These are phyloP conservation scores for Botrytis aclada DNA, from an alignment of 2,329 filamentous ascomycete genomes.

Conservation along the genomic window DNA sequence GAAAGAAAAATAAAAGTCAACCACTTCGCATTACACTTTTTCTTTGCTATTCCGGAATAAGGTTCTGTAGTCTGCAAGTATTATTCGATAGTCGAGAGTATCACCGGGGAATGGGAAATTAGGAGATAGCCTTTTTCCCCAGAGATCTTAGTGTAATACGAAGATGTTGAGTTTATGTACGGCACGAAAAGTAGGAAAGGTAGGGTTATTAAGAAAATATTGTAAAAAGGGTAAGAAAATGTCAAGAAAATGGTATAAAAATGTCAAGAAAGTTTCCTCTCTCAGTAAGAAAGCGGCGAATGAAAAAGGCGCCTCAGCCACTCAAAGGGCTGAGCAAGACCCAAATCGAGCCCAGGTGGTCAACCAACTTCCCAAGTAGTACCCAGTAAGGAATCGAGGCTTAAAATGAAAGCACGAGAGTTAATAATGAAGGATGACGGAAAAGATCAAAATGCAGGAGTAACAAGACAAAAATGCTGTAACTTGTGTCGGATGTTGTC, in stretches of 20 bases:
- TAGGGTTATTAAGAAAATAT: background rate
- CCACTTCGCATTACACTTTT: background rate
- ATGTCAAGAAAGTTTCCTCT: background rate
- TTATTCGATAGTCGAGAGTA: background rate
- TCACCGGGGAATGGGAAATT: background rate
- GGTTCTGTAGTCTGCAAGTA: background rate
- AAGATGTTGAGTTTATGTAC: background rate
- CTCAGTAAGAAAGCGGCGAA: slow-evolving; percentile 1
- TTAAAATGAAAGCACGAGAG: background rate
- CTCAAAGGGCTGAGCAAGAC: slow-evolving; percentile 18
- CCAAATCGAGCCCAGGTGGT: background rate
- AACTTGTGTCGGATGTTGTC: background rate
- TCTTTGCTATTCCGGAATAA: background rate
- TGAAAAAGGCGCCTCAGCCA: slow-evolving; percentile 18
- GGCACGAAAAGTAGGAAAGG: background rate
- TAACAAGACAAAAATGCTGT: background rate
- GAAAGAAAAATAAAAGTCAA: background rate
- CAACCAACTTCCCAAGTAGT: background rate
- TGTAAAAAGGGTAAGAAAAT: background rate
- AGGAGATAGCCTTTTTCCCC: background rate
- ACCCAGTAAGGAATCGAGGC: slow-evolving; percentile 7
- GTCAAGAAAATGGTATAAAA: background rate
- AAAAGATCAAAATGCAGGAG: slow-evolving; percentile 10
- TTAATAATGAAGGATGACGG: background rate
- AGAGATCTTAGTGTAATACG: background rate